Conservation (phyloP, 2,329 filamentous ascomycete genomes). For the Cadophora gregata region DNA sequence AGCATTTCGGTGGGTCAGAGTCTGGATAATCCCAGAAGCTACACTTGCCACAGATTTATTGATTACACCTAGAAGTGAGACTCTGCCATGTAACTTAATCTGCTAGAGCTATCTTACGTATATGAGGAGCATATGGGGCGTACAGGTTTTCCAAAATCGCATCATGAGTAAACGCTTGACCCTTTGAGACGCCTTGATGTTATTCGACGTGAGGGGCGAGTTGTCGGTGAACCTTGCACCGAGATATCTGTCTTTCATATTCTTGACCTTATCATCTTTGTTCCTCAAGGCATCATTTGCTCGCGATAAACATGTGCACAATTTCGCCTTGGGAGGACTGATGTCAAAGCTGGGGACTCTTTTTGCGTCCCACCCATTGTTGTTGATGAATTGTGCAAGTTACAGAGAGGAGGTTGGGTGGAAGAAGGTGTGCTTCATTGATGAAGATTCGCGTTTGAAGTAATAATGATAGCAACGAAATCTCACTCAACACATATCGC, state of each 20-base stretch:
- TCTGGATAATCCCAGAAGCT: neutral
- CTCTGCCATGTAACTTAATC: neutral
- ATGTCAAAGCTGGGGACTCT: neutral
- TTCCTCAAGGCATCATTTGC: neutral
- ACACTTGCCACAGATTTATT: neutral
- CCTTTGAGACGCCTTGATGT: neutral
- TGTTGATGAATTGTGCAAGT: neutral
- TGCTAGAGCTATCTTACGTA: neutral
- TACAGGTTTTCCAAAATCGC: neutral
- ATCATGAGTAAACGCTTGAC: neutral
- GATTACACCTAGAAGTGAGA: neutral
- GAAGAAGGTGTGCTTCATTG: neutral
- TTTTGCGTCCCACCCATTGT: neutral
- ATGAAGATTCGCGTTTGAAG: too few relatives aligned
- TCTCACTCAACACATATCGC: too few relatives aligned
- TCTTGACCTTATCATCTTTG: neutral
- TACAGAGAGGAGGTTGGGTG: neutral
- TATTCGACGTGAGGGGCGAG: neutral
- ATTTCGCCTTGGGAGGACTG: neutral
- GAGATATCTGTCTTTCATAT: neutral
- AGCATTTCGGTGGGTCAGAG: neutral
- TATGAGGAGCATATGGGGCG: neutral
- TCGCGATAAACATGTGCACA: neutral
- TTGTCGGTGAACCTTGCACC: neutral
- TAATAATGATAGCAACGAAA: neutral